Conservation (phyloP, 768 basidiomycete genomes). For the Terana coerulea region DNA sequence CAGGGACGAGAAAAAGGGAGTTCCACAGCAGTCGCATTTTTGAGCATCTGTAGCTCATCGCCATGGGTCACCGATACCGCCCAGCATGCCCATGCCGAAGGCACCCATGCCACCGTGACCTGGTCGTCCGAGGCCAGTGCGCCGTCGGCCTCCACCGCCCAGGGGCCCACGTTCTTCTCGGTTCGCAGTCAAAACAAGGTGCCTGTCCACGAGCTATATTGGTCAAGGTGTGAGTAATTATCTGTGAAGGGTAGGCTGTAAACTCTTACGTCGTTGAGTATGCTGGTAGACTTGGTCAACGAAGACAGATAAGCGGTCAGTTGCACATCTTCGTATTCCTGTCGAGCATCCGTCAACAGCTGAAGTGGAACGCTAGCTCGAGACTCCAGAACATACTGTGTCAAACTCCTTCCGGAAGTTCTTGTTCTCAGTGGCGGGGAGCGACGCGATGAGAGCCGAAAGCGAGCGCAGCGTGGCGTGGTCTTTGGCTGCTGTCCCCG, state of each 20-base stretch:
- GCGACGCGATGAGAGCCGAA: slow-evolving; percentile 78
- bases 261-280: slow-evolving; percentile 78
- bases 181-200: slow-evolving; percentile 54
- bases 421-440: slow-evolving; percentile 83
- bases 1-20: too few species aligned
- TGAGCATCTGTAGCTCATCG: neutral
- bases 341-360: too few species aligned
- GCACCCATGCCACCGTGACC: slow-evolving; percentile 13
- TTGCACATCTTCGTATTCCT: slow-evolving; percentile 98
- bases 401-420: slow-evolving; percentile 87
- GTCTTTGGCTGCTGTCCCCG: slow-evolving; percentile 74
- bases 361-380: neutral
- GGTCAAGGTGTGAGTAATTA: slow-evolving; percentile 21
- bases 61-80: neutral
- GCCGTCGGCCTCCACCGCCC: slow-evolving; percentile 39
- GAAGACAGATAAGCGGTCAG: slow-evolving; percentile 85
- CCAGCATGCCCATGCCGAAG: slow-evolving; percentile 10
- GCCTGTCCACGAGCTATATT: slow-evolving; percentile 75
- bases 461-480: slow-evolving; percentile 80
- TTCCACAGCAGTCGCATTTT: too few species aligned
- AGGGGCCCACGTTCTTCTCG: slow-evolving; percentile 50
- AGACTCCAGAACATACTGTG: slow-evolving; percentile 45
- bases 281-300: slow-evolving; percentile 83
- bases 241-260: slow-evolving; percentile 2
- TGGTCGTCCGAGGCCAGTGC: slow-evolving; percentile 48